Percentiles rank a stretch among this genome's conserved stretches.
These are phyloP conservation scores for Colletotrichum lindemuthianum DNA, from an alignment of 2,329 filamentous ascomycete genomes.

Conservation along the genomic window DNA sequence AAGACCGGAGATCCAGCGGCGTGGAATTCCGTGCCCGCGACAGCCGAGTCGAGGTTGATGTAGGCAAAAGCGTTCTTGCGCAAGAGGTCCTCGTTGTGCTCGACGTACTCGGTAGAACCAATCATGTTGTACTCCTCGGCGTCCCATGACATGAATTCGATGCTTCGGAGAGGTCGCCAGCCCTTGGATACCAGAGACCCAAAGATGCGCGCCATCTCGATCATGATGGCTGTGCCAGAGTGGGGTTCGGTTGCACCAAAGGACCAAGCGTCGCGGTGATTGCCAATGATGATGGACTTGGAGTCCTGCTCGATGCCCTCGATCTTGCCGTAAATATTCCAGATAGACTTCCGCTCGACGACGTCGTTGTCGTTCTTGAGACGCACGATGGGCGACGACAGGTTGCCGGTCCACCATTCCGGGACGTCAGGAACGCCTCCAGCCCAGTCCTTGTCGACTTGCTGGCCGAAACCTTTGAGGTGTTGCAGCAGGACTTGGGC, in stretches of 20 bases:
- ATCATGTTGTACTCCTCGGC: constrained; percentile 92
- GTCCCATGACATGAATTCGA: constrained; percentile 98
- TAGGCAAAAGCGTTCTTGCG: constrained; percentile 84
- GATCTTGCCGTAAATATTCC: constrained; percentile 90
- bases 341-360: constrained; percentile 82
- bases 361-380: constrained; percentile 91
- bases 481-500: constrained; percentile 81
- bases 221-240: constrained; percentile 88
- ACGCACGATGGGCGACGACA: constrained; percentile 78
- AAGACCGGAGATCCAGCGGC: constrained; percentile 87
- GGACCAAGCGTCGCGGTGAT: constrained; percentile 92
- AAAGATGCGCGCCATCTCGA: constrained; percentile 88
- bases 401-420: constrained; percentile 82
- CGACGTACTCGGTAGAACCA: constrained; percentile 94
- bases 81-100: constrained; percentile 79
- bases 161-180: constrained; percentile 92
- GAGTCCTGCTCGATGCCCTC: constrained; percentile 83
- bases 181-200: constrained; percentile 79
- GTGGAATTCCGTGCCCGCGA: constrained; percentile 78
- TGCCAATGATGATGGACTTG: constrained; percentile 89
- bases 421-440: constrained; percentile 79
- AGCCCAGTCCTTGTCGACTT: constrained; percentile 75
- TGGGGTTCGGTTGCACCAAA: constrained; percentile 89
- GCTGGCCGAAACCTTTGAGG: constrained; percentile 78
- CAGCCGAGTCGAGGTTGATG: constrained; percentile 87